Percentiles rank a stretch among this genome's conserved stretches.
These are phyloP conservation scores for Trichoderma koningiopsis DNA, from an alignment of 2,329 filamentous ascomycete genomes.

Conservation along the genomic window DNA sequence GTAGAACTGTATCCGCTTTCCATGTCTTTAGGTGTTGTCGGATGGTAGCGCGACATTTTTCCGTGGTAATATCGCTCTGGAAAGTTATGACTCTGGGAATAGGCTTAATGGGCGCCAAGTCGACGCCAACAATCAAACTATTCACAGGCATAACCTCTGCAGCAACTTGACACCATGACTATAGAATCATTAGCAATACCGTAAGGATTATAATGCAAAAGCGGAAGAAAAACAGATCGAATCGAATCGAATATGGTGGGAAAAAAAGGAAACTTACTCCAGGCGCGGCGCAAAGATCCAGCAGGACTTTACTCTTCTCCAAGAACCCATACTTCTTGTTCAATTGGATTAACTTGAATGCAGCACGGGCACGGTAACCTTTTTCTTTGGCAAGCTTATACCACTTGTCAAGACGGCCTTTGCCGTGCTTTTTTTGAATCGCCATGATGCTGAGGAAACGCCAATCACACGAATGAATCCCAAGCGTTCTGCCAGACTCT, in stretches of 20 bases:
- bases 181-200: constrained; percentile 15
- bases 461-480: not conserved
- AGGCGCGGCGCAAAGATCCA: constrained; percentile 97
- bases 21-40: constrained; percentile 88
- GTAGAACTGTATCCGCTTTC: constrained; percentile 93
- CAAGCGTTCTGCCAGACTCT: constrained; percentile 25
- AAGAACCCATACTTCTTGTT: constrained; percentile 99
- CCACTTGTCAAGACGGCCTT: constrained; percentile 98
- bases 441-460: constrained; percentile 62
- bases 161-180: constrained; percentile 96
- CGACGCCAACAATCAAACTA: constrained; percentile 90
- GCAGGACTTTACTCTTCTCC: constrained; percentile 91
- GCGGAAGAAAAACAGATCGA: not conserved
- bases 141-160: constrained; percentile 91
- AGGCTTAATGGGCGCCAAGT: constrained; percentile 91
- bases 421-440: constrained; percentile 98
- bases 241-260: not conserved
- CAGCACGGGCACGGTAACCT: constrained; percentile 91
- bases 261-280: constrained; percentile 62
- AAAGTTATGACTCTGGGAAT: constrained; percentile 94
- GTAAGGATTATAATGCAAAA: not conserved
- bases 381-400: constrained; percentile 99
- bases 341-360: constrained; percentile 96
- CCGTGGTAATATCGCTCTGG: constrained; percentile 96
- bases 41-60: constrained; percentile 91